Evolutionary conservation across 257 asterid species (phyloP), one percentile per base, ranked within the genome.

Genomic region (Phtheirospermum japonicum): DNA sequence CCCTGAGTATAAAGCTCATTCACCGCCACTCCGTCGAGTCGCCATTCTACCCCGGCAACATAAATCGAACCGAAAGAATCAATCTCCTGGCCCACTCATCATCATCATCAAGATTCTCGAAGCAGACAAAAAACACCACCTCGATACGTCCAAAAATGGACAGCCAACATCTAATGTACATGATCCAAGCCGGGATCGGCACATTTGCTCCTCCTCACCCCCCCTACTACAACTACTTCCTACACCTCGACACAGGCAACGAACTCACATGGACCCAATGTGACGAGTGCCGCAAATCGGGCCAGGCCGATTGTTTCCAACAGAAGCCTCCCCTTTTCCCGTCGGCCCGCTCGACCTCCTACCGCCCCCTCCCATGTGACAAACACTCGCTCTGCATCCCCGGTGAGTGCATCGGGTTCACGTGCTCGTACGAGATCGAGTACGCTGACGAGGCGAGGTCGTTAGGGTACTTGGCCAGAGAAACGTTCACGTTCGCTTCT

Each of bases 241-340:
- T 74, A 11, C 68, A 61, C 32, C 59, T 69, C 52, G 71, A 40
- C 66, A 74, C 68, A 3, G 67, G 30, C 19, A 61, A 36, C 19
- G 48, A 70, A 19, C 28, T 66, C 58, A 34, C 14, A 4, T 71
- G 76, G 72, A 34, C 55, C 3, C 76, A 71, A 17, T 65, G 76
- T 23, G 68, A 71, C 14, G 68, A 54, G 4, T 71, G 76, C 59
- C 53, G 20, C 9, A 42, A 23, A 18, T 1, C 28, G 28, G 7
- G 7, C 42, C 42, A 4, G 0, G 10, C 2, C 42, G 1, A 6
- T 6, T 36, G 42, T 9, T 36, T 36, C 7, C 42, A 37, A 37
- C 51, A 43, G 45, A 61, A 49, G 39, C 14, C 33, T 0, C 77
- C 69, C 4, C 55, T 72, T 6, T 72, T 37, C 17, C 77, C 64